Evolutionary conservation across 75 land plant genomes (phyloP).

Genomic region (Cunninghamia lanceolata): DNA sequence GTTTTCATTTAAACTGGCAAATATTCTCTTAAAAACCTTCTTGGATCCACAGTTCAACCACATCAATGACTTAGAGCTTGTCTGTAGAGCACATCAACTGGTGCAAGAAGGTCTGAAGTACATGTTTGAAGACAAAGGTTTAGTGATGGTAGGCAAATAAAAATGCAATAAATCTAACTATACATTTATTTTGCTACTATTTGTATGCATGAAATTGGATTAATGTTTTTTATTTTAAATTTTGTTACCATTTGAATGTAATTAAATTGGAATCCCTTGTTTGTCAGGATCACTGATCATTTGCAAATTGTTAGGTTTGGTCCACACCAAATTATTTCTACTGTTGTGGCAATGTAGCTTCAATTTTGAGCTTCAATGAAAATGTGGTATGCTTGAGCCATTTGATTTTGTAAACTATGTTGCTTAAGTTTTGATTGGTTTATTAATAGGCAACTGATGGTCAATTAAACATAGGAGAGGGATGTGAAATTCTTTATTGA

Average conservation of each 20-base stretch:
- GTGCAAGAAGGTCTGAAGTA: conserved; percentile 45
- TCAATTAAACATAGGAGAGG: conserved; percentile 67
- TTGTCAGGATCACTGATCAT: background rate
- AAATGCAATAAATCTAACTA: no score
- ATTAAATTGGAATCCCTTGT: background rate
- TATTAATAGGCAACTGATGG: background rate
- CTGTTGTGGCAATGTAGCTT: no score
- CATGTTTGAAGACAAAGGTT: conserved; percentile 42
- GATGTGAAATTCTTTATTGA: conserved; percentile 97
- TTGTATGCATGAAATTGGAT: no score
- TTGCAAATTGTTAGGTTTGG: conserved; percentile 62
- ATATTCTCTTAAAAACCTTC: background rate
- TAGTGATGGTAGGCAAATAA: conserved; percentile 34
- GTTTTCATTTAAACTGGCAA: background rate
- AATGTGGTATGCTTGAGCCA: no score
- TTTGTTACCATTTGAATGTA: background rate
- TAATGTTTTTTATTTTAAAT: no score
- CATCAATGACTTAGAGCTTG: conserved; percentile 77
- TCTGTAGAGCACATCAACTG: no score
- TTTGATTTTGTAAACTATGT: background rate
- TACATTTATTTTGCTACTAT: no score
- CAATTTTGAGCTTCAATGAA: no score
- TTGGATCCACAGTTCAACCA: conserved; percentile 42
- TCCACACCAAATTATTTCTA: conserved; percentile 99
- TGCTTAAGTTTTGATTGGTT: background rate